Conservation (phyloP, 805 yeast genomes). For the Teunomyces aglyptinius region DNA sequence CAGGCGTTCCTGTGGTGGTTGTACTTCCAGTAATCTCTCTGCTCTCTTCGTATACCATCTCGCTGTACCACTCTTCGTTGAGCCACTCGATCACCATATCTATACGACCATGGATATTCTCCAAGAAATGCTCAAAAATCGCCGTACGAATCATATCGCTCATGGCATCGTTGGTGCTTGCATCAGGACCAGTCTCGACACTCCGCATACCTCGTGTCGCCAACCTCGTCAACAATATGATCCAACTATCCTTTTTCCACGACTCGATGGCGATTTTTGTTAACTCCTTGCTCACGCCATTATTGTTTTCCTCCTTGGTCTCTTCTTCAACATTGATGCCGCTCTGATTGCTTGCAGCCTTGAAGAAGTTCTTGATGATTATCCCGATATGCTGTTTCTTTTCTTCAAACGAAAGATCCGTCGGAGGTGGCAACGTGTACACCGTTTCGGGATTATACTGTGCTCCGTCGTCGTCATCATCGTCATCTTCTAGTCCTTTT, state of each 20-base stretch:
- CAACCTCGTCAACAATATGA: conserved; percentile 67
- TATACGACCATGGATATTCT: conserved; percentile 66
- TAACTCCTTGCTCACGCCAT: conserved; percentile 48
- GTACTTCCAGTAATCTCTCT: conserved; percentile 14
- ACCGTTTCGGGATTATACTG: conserved; percentile 41
- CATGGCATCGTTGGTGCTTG: conserved; percentile 35
- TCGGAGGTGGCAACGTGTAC: conserved; percentile 59
- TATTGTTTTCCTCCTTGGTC: conserved; percentile 19
- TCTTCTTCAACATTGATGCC: conserved; percentile 13
- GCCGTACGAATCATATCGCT: conserved; percentile 66
- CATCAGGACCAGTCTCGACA: conserved; percentile 21
- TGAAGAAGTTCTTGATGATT: conserved; percentile 59
- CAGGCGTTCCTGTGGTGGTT: neutral
- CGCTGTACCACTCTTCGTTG: conserved; percentile 89
- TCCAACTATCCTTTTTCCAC: conserved; percentile 72
- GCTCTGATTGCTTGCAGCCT: conserved; percentile 36
- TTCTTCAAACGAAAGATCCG: conserved; percentile 47
- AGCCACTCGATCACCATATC: conserved; percentile 87
- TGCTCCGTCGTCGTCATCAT: conserved; percentile 16
- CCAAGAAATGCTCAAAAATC: conserved; percentile 68
- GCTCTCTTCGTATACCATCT: conserved; percentile 42
- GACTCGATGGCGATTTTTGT: conserved; percentile 51
- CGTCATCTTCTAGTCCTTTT: conserved; percentile 14
- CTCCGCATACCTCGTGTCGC: conserved; percentile 74
- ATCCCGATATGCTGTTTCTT: conserved; percentile 56